Evolutionary conservation across 306 rosid species (phyloP).

Genomic region (Aeschynomene evenia): DNA sequence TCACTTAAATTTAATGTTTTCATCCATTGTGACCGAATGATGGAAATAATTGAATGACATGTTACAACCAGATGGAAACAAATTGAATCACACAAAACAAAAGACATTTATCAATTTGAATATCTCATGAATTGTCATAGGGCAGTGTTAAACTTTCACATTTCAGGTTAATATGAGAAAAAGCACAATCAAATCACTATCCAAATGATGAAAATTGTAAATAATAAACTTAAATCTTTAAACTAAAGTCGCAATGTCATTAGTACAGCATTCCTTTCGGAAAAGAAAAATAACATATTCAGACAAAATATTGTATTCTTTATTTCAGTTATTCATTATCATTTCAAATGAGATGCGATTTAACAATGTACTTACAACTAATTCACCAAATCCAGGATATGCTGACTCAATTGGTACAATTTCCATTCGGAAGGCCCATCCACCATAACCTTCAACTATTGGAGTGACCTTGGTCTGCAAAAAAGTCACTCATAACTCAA

Average conservation of each 20-base stretch:
- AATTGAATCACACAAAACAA: not conserved
- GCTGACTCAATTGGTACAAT: conserved; percentile 98
- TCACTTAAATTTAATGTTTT: not conserved
- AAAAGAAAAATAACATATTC: not conserved
- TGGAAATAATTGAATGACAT: not conserved
- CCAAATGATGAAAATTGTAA: not conserved
- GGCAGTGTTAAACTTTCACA: not conserved
- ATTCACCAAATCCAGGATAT: conserved; percentile 95
- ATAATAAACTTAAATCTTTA: not conserved
- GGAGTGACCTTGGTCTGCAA: conserved; percentile 98
- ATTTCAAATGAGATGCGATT: conserved; percentile 16
- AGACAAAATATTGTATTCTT: not conserved
- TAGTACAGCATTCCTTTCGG: not conserved
- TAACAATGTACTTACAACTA: conserved; percentile 72
- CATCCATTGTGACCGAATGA: not conserved
- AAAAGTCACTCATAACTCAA: conserved; percentile 32
- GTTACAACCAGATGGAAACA: not conserved
- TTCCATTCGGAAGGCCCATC: conserved; percentile 97
- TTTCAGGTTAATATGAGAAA: conserved; percentile 22
- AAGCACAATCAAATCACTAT: not conserved
- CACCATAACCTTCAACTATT: conserved; percentile 96
- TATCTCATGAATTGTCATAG: not conserved
- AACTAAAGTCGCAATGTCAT: not conserved
- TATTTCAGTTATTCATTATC: not conserved
- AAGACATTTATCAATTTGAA: not conserved